Evolutionary conservation across 1,139 yeast species (phyloP), one percentile per base, ranked within the genome.

Genomic region (Sugiyamaella xylanicola): DNA sequence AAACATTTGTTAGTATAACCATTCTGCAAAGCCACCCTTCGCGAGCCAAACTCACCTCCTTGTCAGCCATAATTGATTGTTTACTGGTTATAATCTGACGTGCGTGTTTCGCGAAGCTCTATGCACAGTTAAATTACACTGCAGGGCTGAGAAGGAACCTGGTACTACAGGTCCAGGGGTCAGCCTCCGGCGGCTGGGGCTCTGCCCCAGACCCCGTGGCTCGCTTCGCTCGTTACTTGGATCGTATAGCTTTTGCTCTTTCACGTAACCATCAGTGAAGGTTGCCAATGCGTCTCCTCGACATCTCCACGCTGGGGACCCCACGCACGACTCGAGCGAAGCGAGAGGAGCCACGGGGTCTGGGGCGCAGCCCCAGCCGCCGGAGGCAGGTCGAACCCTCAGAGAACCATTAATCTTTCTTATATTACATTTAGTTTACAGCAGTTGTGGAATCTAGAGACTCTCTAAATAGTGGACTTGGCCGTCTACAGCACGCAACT

Each of bases 61-160:
- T 77, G 22, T 73, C 72, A 45, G 76, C 75, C 74, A 71, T 71
- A 15, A 22, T 3, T 15, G 22, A 22, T 15, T 21, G n/a, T 9
- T 36, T 50, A 19, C 4, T 7, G 37, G 8, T 16, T 9, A 27
- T 16, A 13, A 32, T 4, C 19, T 2, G 15, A 37, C 48, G 40
- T 20, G 40, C 39, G 48, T 20, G 48, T 45, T 32, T 19, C 35
- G 15, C 17, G 39, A 46, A 11, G 42, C 42, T 15, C 11, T 3
- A 42, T 22, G 20, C 32, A 22, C 17, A 4, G 22, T 21, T 43
- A 16, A 16, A 15, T 25, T 43, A 15, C 11, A 20, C 22, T 41
- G 32, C 19, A 17, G 36, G 47, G 37, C 37, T 32, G 37, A 32
- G 15, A 8, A 8, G 29, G 8, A 25, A n/a, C n/a, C 32, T 7